phyloP scores from a whole-genome alignment of 2,329 filamentous ascomycete genomes.

The Talaromyces sp. region DNA sequence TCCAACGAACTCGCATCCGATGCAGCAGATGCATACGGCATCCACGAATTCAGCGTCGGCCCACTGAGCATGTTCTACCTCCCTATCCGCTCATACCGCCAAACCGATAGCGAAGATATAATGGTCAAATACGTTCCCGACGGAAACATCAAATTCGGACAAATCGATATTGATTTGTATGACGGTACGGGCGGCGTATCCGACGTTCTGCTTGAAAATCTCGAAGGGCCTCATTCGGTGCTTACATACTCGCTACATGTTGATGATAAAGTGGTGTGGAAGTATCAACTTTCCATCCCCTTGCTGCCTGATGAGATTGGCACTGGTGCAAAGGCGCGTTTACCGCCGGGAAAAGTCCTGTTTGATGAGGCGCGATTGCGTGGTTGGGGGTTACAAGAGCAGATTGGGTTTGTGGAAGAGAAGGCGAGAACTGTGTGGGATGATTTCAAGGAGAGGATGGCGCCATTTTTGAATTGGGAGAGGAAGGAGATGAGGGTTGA shows the following conservation, averaged over 20 bases:
- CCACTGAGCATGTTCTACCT: constrained; percentile 93
- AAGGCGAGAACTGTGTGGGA: constrained; percentile 18
- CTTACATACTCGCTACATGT: constrained; percentile 80
- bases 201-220: constrained; percentile 4
- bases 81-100: constrained; percentile 77
- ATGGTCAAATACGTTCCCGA: constrained; percentile 77
- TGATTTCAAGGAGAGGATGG: constrained; percentile 21
- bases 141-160: constrained; percentile 86
- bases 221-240: constrained; percentile 50
- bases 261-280: constrained; percentile 78
- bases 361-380: constrained; percentile 27
- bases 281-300: constrained; percentile 43
- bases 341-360: constrained; percentile 36
- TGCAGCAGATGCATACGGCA: constrained; percentile 32
- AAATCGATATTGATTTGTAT: constrained; percentile 72
- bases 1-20: constrained; percentile 24
- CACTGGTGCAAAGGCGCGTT: constrained; percentile 8
- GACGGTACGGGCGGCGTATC: constrained; percentile 40
- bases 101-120: constrained; percentile 78
- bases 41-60: constrained; percentile 89
- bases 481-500: constrained; percentile 25
- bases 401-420: constrained; percentile 26
- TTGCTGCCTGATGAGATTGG: constrained; percentile 22
- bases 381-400: constrained; percentile 25
- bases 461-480: constrained; percentile 23